Evolutionary conservation across 148 eudicot genomes (phyloP), one percentile per base, ranked within the genome.

Genomic region (Chenopodium quinoa): DNA sequence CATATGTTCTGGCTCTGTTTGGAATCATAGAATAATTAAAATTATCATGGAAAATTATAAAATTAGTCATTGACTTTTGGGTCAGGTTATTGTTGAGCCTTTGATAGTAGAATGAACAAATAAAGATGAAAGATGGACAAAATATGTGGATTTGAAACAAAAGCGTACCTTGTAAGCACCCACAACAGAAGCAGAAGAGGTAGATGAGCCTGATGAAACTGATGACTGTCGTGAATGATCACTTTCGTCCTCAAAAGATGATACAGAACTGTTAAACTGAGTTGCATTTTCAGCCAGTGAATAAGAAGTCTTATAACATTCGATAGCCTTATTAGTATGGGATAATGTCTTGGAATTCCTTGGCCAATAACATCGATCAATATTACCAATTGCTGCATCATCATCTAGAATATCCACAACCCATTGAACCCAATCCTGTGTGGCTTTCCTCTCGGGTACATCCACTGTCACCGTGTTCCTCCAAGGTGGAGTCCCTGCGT

Each of bases 401-500:
- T 83, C 81, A 83, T 62, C 77, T 22, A 86, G 6, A 52, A 84
- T 73, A 23, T 83, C 83, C 52, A 88, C 85, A 17, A 79, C 86
- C 90, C 90, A 88, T 27, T 27, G 27, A 77, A 81, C 52, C 90
- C 90, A 88, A 32, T 82, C 86, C 67, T 81, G 88, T 0, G 95
- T 91, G 1, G 89, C 79, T 1, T 83, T 85, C 66, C 89, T 84
- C 44, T 86, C 86, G 0, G 97, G 97, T 31, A 86, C 74, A 80
- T 91, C 95, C 72, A 91, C 90, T 1, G 97, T 93, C 0, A 93
- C 85, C 0, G 95, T 82, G 80, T 89, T 86, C 63, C 87, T 81
- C 95, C 95, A 93, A 1, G 97, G 97, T 29, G 91, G 91, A 0
- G 91, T 84, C 4, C 93, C 95, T 0, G 93, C 85, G 37, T 93